Percentiles rank a stretch among this genome's conserved stretches.
Evolutionary conservation across 768 basidiomycete species (phyloP).

Genomic region (Tylopilus sp.): DNA sequence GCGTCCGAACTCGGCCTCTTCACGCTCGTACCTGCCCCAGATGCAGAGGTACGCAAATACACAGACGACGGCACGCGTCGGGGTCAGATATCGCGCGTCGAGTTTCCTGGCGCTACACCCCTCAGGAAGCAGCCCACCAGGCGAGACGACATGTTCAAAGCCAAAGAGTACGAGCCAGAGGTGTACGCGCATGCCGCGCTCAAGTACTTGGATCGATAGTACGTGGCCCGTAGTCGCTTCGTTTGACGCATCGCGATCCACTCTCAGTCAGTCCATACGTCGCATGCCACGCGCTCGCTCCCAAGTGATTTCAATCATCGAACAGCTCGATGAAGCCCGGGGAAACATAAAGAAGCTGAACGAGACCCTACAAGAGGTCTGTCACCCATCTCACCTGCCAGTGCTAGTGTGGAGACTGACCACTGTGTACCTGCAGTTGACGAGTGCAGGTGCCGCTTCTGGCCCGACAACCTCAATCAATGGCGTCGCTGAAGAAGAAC

Average conservation of each 20-base stretch:
- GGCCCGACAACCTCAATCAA: constrained; percentile 26
- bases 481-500: constrained; percentile 39
- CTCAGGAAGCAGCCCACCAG: constrained; percentile 45
- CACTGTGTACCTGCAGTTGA: constrained; percentile 10
- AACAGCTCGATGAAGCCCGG: constrained; percentile 36
- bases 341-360: constrained; percentile 36
- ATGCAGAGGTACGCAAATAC: constrained; percentile 29
- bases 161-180: constrained; percentile 61
- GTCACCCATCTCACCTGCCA: constrained; percentile 13
- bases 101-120: constrained; percentile 70
- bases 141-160: constrained; percentile 34
- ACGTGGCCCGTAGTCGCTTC: constrained; percentile 27
- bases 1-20: constrained; percentile 78
- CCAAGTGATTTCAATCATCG: constrained; percentile 36
- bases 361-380: constrained; percentile 39
- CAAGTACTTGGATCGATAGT: constrained; percentile 79
- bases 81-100: constrained; percentile 54
- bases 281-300: constrained; percentile 49
- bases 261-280: constrained; percentile 41
- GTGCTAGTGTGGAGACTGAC: constrained; percentile 1
- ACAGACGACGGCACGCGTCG: constrained; percentile 27
- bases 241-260: constrained; percentile 28
- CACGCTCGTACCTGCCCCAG: constrained; percentile 44
- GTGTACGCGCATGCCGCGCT: constrained; percentile 72
- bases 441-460: constrained; percentile 9